Evolutionary conservation across 768 basidiomycete genomes (phyloP).

Genomic region (Lactarius indigo): DNA sequence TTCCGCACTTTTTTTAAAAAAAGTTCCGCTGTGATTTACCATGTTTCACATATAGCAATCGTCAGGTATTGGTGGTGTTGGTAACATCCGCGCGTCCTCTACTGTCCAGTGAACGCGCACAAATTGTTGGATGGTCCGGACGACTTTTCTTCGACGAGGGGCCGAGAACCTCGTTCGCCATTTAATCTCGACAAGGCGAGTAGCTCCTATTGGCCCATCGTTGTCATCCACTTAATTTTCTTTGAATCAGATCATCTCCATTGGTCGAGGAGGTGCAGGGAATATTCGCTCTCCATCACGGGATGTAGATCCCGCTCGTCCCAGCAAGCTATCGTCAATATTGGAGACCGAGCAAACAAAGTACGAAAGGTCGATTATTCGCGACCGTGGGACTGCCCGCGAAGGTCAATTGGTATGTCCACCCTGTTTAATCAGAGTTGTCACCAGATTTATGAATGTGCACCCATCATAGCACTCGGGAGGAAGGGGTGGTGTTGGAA

Average conservation of each 20-base stretch:
- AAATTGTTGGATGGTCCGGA: not conserved
- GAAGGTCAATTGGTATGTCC: not conserved
- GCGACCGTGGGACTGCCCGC: not conserved
- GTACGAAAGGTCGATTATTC: not conserved
- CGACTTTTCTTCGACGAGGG: not conserved
- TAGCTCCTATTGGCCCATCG: not conserved
- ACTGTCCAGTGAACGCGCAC: not conserved
- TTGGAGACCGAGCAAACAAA: not conserved
- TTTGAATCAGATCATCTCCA: not conserved
- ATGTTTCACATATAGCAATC: constrained; percentile 3
- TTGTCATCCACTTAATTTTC: not conserved
- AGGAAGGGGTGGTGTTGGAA: constrained; percentile 17
- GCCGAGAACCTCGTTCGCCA: not conserved
- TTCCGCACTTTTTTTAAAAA: not conserved
- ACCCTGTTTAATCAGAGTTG: not conserved
- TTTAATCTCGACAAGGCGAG: not conserved
- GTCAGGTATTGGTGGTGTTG: constrained; percentile 17
- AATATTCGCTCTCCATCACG: constrained; percentile 6
- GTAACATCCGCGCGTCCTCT: constrained; percentile 11
- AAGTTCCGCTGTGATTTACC: not conserved
- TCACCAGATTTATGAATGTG: not conserved
- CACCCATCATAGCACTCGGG: constrained; percentile 6
- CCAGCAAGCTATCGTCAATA: not conserved
- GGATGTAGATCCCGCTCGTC: no score
- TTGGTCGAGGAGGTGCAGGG: constrained; percentile 21